phyloP scores from a whole-genome alignment of 345 rosid species.

The Eutrema yunnanense region DNA sequence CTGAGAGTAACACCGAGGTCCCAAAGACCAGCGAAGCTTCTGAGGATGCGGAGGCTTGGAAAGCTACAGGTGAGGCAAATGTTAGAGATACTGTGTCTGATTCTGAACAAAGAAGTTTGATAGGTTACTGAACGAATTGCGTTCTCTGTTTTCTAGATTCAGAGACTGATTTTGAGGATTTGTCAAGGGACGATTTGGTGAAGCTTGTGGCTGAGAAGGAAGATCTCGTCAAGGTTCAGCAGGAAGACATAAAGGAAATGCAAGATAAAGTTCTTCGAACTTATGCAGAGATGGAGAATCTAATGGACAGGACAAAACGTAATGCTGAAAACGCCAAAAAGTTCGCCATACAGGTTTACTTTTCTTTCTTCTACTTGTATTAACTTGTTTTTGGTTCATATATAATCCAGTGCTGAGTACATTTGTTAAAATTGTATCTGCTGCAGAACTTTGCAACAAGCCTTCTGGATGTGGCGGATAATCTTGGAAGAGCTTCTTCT shows the following conservation, averaged over 20 bases:
- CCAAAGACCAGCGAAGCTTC: conserved; percentile 29
- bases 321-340: conserved; percentile 86
- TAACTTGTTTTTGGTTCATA: background rate
- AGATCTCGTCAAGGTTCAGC: conserved; percentile 57
- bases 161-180: conserved; percentile 52
- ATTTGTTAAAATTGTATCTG: background rate
- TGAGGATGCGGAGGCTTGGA: conserved; percentile 14
- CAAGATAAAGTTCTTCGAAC: conserved; percentile 70
- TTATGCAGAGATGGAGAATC: conserved; percentile 87
- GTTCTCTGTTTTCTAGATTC: conserved; percentile 58
- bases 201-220: conserved; percentile 77
- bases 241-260: conserved; percentile 56
- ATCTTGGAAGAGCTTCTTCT: conserved; percentile 84
- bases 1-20: conserved; percentile 31
- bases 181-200: conserved; percentile 65
- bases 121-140: conserved; percentile 37
- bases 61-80: conserved; percentile 27
- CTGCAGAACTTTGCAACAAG: conserved; percentile 74
- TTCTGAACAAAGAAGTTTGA: conserved; percentile 36
- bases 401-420: background rate
- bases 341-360: conserved; percentile 75
- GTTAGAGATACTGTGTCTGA: conserved; percentile 17
- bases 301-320: conserved; percentile 76
- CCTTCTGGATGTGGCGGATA: conserved; percentile 87
- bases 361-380: background rate